Percentiles rank a stretch among this genome's conserved stretches.
These are phyloP conservation scores for Heimioporus sp. DNA, from an alignment of 768 basidiomycete species.

Conservation along the genomic window DNA sequence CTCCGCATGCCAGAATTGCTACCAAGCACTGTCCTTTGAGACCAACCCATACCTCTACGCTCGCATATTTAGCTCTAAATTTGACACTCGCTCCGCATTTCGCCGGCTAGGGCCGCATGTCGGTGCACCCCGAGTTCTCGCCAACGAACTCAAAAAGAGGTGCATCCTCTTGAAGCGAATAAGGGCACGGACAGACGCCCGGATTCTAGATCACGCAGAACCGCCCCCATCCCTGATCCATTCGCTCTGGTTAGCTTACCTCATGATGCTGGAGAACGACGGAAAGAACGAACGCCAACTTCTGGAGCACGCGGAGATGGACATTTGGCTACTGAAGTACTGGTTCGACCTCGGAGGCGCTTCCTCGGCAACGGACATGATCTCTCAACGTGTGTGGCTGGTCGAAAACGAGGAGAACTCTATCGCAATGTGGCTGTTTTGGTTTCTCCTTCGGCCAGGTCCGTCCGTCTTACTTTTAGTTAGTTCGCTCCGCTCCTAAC, in stretches of 20 bases:
- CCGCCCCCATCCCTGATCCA: slow-evolving; percentile 24
- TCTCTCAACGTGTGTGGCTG: slow-evolving; percentile 56
- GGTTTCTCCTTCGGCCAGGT: slow-evolving; percentile 68
- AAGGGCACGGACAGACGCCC: slow-evolving; percentile 34
- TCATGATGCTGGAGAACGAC: slow-evolving; percentile 82
- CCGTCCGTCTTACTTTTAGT: slow-evolving; percentile 21
- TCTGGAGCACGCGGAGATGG: slow-evolving; percentile 62
- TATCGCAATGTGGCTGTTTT: slow-evolving; percentile 77
- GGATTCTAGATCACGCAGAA: slow-evolving; percentile 16
- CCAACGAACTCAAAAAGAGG: slow-evolving; percentile 64
- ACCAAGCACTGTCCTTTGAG: slow-evolving; percentile 48
- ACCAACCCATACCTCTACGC: slow-evolving; percentile 72
- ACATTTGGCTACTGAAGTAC: slow-evolving; percentile 62
- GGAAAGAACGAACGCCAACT: slow-evolving; percentile 70
- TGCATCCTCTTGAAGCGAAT: slow-evolving; percentile 58
- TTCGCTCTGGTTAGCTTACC: slow-evolving; percentile 65
- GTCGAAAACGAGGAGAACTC: slow-evolving; percentile 48
- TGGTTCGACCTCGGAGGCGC: slow-evolving; percentile 63
- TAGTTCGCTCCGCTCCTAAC: background rate
- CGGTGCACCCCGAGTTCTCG: slow-evolving; percentile 43
- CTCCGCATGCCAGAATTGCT: slow-evolving; percentile 43
- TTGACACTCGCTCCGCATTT: slow-evolving; percentile 53
- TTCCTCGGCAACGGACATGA: slow-evolving; percentile 43
- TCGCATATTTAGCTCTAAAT: slow-evolving; percentile 63
- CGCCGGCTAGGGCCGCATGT: slow-evolving; percentile 47